Base-by-base conservation (phyloP, 2,329 filamentous ascomycete genomes). In the Alternaria atra region DNA sequence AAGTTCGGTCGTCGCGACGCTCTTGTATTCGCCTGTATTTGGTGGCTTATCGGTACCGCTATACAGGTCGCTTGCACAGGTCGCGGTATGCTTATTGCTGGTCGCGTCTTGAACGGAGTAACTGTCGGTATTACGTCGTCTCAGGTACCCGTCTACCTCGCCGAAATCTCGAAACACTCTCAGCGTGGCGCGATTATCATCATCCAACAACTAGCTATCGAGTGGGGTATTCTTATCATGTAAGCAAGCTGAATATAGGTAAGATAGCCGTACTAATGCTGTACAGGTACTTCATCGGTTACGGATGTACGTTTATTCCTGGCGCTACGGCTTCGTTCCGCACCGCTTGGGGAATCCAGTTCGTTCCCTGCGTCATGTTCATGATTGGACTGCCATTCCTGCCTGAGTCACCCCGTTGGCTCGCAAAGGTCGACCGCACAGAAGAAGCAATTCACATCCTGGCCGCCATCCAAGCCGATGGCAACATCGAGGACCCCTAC, bases 121-220 rank as follows among this genome's bases (percentile, higher is more conserved):
- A 89, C 88, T 58, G 89, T 93, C 55, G 91, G 91, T 60, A 92
- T 93, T 67, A 88, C 87, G 64, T 89, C 87, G 34, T 86, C 88
- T 7, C 88, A 91, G 68, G 90, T 90, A 1, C 88, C 89, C 4
- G 88, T 91, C 23, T 91, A 91, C 71, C 85, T 91, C 23, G 85
- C 88, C 25, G 89, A 91, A 73, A 83, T 91, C 27, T 86, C 89
- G n/a, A 85, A 86, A 50, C 83, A 84, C 2, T 77, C 77, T 29
- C 83, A 81, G 70, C 85, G 89, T 64, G 90, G 90, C 15, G 84
- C 87, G 35, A 83, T 93, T 32, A 89, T 93, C 15, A 88, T 89
- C 46, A 85, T 87, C 42, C 90, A 93, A 75, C 90, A 93, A 74
- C 90, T 89, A 82, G 89, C 90, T 27, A 92, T 93, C 62, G 91